These are phyloP conservation scores for Crassisporium funariophilum DNA, from an alignment of 768 basidiomycete genomes.

Conservation along the genomic window DNA sequence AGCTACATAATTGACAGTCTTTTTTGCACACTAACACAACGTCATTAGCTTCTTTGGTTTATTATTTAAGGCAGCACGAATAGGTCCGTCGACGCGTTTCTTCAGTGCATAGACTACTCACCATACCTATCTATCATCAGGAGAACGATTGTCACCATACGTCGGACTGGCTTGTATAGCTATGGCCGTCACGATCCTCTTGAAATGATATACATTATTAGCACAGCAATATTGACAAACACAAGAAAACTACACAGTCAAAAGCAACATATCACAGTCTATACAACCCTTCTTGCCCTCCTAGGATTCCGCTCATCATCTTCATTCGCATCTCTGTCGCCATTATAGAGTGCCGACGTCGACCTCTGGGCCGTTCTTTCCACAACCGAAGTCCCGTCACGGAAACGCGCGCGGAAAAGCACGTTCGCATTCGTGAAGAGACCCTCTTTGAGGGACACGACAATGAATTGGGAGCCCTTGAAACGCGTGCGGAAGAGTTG, in stretches of 20 bases:
- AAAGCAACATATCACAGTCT: neutral
- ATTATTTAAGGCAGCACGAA: slow-evolving; percentile 94
- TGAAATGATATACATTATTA: slow-evolving; percentile 36
- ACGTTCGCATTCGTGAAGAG: slow-evolving; percentile 98
- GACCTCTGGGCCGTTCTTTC: slow-evolving; percentile 76
- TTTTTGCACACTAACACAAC: neutral
- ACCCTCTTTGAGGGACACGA: slow-evolving; percentile 95
- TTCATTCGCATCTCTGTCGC: slow-evolving; percentile 30
- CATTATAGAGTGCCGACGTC: slow-evolving; percentile 48
- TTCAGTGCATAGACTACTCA: neutral
- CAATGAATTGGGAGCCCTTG: slow-evolving; percentile 98
- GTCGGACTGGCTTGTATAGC: slow-evolving; percentile 90
- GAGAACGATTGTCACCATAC: slow-evolving; percentile 94
- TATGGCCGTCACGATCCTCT: slow-evolving; percentile 80
- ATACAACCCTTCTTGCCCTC: slow-evolving; percentile 9
- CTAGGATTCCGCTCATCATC: slow-evolving; percentile 33
- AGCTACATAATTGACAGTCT: too few relatives aligned
- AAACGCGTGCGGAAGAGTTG: slow-evolving; percentile 97
- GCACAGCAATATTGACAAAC: slow-evolving; percentile 24
- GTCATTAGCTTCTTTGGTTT: slow-evolving; percentile 78
- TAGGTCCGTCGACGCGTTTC: slow-evolving; percentile 58
- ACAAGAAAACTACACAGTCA: slow-evolving; percentile 23
- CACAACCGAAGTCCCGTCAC: slow-evolving; percentile 91
- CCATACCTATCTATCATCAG: slow-evolving; percentile 38
- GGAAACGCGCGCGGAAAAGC: slow-evolving; percentile 88